Evolutionary conservation across 1,139 yeast species (phyloP).

Genomic region (Hyphopichia burtonii): DNA sequence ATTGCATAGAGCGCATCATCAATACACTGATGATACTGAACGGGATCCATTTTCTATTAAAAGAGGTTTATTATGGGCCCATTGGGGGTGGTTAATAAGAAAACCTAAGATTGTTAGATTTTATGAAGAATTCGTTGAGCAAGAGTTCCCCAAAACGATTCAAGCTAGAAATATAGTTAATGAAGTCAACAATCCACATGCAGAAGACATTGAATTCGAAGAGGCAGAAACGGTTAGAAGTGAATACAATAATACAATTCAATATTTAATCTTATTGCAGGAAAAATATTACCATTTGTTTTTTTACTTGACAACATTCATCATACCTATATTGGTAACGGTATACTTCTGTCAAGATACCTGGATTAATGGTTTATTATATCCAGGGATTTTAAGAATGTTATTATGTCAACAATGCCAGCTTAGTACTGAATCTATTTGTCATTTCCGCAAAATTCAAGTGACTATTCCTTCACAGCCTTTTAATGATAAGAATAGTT

Average conservation of each 20-base stretch:
- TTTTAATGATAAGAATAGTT: conserved; percentile 60
- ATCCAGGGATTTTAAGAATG: conserved; percentile 62
- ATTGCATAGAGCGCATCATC: conserved; percentile 69
- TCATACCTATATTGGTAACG: conserved; percentile 49
- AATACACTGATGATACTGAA: conserved; percentile 62
- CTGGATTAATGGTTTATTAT: conserved; percentile 53
- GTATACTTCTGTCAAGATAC: conserved; percentile 42
- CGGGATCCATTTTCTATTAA: conserved; percentile 65
- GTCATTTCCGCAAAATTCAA: conserved; percentile 50
- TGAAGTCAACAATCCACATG: conserved; percentile 19
- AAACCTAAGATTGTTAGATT: conserved; percentile 45
- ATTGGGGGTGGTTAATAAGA: conserved; percentile 62
- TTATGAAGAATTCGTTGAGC: conserved; percentile 36
- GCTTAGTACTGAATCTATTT: conserved; percentile 56
- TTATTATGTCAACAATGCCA: conserved; percentile 58
- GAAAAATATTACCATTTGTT: conserved; percentile 44
- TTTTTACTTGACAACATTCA: conserved; percentile 44
- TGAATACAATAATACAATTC: conserved; percentile 17
- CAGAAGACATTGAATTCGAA: conserved; percentile 28
- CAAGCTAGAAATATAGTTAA: conserved; percentile 2
- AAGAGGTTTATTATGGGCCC: conserved; percentile 58
- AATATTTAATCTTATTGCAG: conserved; percentile 57
- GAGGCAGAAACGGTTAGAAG: conserved; percentile 18
- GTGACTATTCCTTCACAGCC: conserved; percentile 52
- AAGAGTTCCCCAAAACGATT: conserved; percentile 37